Percentiles rank a stretch among this genome's conserved stretches.
Evolutionary conservation across 177 flowering plant genomes (phyloP).

Genomic region (Tripterygium wilfordii): DNA sequence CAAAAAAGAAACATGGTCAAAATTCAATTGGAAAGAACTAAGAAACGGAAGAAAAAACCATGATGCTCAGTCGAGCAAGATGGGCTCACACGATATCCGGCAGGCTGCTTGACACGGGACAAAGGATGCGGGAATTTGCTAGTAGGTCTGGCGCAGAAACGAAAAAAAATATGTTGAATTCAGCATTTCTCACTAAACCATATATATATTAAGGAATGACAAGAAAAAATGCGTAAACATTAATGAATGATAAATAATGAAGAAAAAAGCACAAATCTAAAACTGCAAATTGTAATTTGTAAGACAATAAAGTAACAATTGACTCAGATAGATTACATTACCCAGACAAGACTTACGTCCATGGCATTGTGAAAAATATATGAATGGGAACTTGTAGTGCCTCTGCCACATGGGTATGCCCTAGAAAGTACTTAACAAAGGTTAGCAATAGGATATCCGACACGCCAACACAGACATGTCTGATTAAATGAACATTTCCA

Average conservation of each 20-base stretch:
- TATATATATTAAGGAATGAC: neutral
- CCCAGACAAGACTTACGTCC: conserved; percentile 90
- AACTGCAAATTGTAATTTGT: neutral
- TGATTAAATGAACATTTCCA: no score
- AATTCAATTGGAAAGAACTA: neutral
- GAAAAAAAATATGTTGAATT: conserved; percentile 6
- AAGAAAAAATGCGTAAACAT: neutral
- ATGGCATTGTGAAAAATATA: conserved; percentile 98
- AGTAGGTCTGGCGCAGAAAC: conserved; percentile 63
- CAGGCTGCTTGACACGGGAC: conserved; percentile 88
- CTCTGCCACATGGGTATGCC: conserved; percentile 98
- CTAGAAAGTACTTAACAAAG: conserved; percentile 32
- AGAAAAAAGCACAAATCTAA: neutral
- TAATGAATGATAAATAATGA: neutral
- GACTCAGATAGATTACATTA: conserved; percentile 14
- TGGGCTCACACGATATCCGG: conserved; percentile 80
- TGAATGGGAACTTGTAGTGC: conserved; percentile 88
- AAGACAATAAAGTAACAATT: neutral
- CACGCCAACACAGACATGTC: conserved; percentile 2
- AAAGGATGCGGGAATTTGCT: conserved; percentile 97
- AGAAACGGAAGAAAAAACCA: neutral
- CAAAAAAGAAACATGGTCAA: conserved; percentile 10
- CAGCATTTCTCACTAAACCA: conserved; percentile 4
- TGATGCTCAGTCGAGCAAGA: no score
- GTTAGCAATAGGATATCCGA: conserved; percentile 7